Evolutionary conservation across 768 basidiomycete genomes (phyloP), one percentile per base, ranked within the genome.

Genomic region (Chiua virens): DNA sequence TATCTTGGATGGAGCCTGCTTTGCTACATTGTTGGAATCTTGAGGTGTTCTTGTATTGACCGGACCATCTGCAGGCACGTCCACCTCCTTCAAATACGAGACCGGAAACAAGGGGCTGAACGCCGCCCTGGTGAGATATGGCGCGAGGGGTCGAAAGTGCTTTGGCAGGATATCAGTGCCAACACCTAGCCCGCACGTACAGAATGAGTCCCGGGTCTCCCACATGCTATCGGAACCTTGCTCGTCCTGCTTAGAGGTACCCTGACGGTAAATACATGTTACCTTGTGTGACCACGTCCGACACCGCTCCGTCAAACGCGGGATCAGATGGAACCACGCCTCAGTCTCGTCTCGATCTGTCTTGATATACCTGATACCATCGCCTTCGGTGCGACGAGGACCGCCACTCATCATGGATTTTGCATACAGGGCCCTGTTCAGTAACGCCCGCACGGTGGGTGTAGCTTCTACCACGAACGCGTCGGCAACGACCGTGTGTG

Each of bases 31-130:
- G 7, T 34, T 17, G 5, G 34, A 15, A 17, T 17, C 17, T 15
- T 30, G 25, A 9, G 46, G 14, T 27, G 25, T 3, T 28, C 42
- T 42, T 18, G 2, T 27, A 15, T 6, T 25, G 5, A 0, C 21
- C 8, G 6, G 14, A 10, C 14, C 45, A 0, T 25, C 42, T 8
- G 17, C 7, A 17, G 49, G 51, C 4, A 49, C 21, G 17, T 47
- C 40, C 32, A 38, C 45, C 30, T 57, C 66, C 53, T 79, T 75
- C 57, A 80, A 51, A 54, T 77, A 80, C 5, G 79, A 69, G 7
- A 78, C 75, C 0, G 78, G 66, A 48, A 83, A 84, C 5, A 85
- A 61, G 0, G 80, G 83, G 5, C 75, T 71, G 14, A 86, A 64
- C 0, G 79, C 83, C 3, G 79, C 67, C n/a, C 82, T 65, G 0